A percentile compares a stretch with the other conserved stretches of the same genome.
These are phyloP conservation scores for Aspergillus neotritici DNA, from an alignment of 2,329 filamentous ascomycete genomes.

Conservation along the genomic window DNA sequence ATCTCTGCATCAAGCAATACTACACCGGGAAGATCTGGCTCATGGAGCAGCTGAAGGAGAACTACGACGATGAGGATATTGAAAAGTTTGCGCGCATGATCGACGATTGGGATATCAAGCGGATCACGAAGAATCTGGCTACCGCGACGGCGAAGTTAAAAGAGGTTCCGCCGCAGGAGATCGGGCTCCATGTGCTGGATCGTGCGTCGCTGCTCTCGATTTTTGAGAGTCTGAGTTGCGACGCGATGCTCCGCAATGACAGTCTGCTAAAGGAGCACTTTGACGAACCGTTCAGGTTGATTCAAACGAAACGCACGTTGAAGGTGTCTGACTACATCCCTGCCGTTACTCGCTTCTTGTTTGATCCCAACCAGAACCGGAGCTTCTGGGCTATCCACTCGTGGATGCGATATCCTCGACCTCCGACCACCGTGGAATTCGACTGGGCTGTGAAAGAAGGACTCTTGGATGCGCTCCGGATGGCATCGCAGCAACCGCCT, in stretches of 20 bases:
- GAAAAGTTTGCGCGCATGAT: constrained; percentile 52
- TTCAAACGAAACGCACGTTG: constrained; percentile 72
- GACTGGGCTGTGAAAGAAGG: constrained; percentile 79
- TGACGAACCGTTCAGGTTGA: constrained; percentile 73
- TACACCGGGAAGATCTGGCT: constrained; percentile 62
- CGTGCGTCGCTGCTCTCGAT: constrained; percentile 67
- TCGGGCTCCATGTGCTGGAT: constrained; percentile 48
- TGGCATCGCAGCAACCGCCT: constrained; percentile 53
- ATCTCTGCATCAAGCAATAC: constrained; percentile 68
- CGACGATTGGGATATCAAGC: constrained; percentile 55
- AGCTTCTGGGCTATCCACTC: constrained; percentile 62
- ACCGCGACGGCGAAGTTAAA: constrained; percentile 52
- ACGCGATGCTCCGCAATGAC: constrained; percentile 63
- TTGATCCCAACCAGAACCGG: constrained; percentile 61
- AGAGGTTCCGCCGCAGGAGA: constrained; percentile 45
- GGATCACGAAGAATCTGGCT: constrained; percentile 57
- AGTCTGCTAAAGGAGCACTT: constrained; percentile 56
- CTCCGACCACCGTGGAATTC: constrained; percentile 67
- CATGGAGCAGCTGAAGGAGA: constrained; percentile 57
- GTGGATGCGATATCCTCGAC: constrained; percentile 61
- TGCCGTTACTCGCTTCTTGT: constrained; percentile 78
- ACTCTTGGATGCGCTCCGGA: constrained; percentile 60
- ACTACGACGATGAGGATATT: constrained; percentile 44
- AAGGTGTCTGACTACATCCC: constrained; percentile 71
- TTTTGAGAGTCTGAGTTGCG: constrained; percentile 82